phyloP scores from a whole-genome alignment of 441 rosid genomes.

The Croton setiger region DNA sequence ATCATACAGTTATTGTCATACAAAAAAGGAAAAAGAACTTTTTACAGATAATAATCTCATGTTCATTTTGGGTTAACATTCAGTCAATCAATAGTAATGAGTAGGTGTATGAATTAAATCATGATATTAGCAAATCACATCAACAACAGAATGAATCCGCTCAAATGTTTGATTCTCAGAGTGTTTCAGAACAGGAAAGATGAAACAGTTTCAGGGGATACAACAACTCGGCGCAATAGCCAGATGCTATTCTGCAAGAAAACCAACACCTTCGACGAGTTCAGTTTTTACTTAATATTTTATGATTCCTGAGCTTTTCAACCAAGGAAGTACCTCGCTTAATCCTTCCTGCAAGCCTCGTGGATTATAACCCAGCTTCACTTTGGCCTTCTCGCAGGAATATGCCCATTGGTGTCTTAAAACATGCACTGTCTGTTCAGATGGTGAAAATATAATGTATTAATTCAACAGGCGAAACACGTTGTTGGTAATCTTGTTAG shows the following conservation, averaged over 20 bases:
- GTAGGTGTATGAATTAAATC: too few species aligned
- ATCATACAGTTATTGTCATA: not conserved
- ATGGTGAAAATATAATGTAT: not conserved
- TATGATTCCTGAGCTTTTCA: slow-evolving; percentile 59
- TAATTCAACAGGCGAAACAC: not conserved
- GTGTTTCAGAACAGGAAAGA: not conserved
- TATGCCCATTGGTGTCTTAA: slow-evolving; percentile 83
- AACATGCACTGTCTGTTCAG: slow-evolving; percentile 55
- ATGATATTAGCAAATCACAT: too few species aligned
- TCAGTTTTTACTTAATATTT: slow-evolving; percentile 37
- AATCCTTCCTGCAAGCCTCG: slow-evolving; percentile 75
- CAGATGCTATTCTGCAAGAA: not conserved
- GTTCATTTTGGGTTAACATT: not conserved
- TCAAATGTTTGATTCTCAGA: too few species aligned
- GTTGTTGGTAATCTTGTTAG: not conserved
- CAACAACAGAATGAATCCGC: too few species aligned
- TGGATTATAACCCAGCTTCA: slow-evolving; percentile 73
- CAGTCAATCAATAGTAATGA: not conserved
- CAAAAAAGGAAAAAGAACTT: slow-evolving; percentile 8
- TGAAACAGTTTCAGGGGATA: not conserved
- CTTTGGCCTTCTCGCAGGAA: slow-evolving; percentile 77
- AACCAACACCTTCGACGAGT: not conserved
- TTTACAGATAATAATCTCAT: slow-evolving; percentile 8
- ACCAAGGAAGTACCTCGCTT: slow-evolving; percentile 73
- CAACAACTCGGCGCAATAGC: not conserved